Conservation (phyloP, 768 basidiomycete species). For the Megacollybia marginata region DNA sequence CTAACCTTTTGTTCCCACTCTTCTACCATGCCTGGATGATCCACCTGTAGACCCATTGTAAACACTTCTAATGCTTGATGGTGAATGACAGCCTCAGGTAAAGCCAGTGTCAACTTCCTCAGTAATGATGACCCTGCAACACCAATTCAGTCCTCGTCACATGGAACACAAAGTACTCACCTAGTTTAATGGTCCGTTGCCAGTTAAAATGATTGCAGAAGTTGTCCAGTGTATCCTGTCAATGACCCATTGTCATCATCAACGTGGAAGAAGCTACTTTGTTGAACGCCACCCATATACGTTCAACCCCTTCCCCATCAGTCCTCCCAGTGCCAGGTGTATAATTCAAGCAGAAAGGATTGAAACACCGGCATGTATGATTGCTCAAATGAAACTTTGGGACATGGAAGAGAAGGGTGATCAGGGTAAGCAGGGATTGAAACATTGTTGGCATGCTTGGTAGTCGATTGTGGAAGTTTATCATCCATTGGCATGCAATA, state of each 20-base stretch:
- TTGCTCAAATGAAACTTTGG: conserved; percentile 18
- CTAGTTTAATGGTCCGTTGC: conserved; percentile 10
- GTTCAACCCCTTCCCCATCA: conserved; percentile 28
- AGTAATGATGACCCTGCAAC: too few relatives aligned
- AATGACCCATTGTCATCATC: conserved; percentile 13
- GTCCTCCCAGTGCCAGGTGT: conserved; percentile 16
- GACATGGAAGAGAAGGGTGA: conserved; percentile 2
- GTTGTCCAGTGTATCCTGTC: conserved; percentile 19
- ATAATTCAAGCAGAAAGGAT: conserved; percentile 22
- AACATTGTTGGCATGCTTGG: conserved; percentile 6
- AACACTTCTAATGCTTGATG: background rate
- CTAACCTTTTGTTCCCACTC: background rate
- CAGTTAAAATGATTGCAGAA: conserved; percentile 15
- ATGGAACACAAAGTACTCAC: conserved; percentile 3
- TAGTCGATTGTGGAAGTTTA: conserved; percentile 8
- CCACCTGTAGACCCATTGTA: background rate
- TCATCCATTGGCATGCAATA: too few relatives aligned
- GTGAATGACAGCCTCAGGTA: background rate
- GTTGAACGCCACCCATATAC: conserved; percentile 22
- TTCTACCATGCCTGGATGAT: background rate
- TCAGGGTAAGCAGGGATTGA: conserved; percentile 1
- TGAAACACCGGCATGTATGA: conserved; percentile 13
- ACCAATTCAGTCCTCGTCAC: too few relatives aligned
- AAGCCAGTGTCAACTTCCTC: background rate
- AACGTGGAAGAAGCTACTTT: conserved; percentile 5